Evolutionary conservation across 2,329 filamentous ascomycete species (phyloP), one percentile per base, ranked within the genome.

Genomic region (Akanthomyces dipterigenus): DNA sequence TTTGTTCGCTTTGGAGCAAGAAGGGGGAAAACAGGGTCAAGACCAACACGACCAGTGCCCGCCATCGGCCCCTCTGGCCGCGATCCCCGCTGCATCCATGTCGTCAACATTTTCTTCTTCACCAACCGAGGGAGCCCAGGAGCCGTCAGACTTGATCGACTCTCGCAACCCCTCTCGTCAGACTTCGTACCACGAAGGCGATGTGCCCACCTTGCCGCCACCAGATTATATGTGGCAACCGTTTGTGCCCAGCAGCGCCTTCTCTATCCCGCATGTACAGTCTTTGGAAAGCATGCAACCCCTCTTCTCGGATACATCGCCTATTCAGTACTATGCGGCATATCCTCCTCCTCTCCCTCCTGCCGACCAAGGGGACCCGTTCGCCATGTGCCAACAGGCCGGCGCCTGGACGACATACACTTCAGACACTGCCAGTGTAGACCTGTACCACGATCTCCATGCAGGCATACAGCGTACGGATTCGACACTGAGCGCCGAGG

Each of bases 151-250:
- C 2, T 31, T 24, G 1, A 11, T 18, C n/a, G 28, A 61, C n/a
- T 55, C 58, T 22, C 58, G 43, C 50, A 40, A 49, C 40, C 22
- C 50, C 20, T 61, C 58, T 5, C 58, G 58, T 22, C 58, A 61
- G 16, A 34, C 58, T 16, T 61, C 58, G 6, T 55, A 36, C 31
- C 50, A 61, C n/a, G 50, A 61, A 48, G 16, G 22, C 12, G 58
- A 61, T 49, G 18, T 20, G 11, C 26, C 40, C 24, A 5, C 31
- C 3, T 48, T 42, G 16, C 26, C 56, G 16, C 34, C 31, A 11
- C 48, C 20, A 22, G 46, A 22, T 28, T 36, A 38, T 5, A 8
- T 53, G 5, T 55, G 50, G 49, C 28, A 16, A 24, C 31, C 16
- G n/a, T 9, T 42, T 18, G 36, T 24, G 16, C 55, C 42, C 24